Evolutionary conservation across 2,329 filamentous ascomycete species (phyloP).

Genomic region (Claviceps fusiformis): DNA sequence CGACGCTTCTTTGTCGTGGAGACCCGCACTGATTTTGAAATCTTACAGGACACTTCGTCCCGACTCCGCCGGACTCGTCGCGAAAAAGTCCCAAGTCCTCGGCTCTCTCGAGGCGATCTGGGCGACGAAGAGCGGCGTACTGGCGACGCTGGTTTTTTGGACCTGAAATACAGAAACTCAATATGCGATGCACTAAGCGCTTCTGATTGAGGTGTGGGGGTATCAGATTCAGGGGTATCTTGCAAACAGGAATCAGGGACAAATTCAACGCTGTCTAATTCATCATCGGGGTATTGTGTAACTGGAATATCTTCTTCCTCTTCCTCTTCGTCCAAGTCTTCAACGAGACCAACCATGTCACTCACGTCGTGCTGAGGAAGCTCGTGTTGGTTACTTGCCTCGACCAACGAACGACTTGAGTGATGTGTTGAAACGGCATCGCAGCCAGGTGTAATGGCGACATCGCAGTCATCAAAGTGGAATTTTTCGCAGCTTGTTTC

Average conservation of each 20-base stretch:
- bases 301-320: slow-evolving; percentile 22
- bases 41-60: slow-evolving; percentile 30
- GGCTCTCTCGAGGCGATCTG: slow-evolving; percentile 18
- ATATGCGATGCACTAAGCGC: slow-evolving; percentile 21
- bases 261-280: slow-evolving; percentile 17
- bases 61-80: slow-evolving; percentile 29
- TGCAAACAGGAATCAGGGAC: slow-evolving; percentile 10
- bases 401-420: slow-evolving; percentile 23
- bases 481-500: slow-evolving; percentile 30
- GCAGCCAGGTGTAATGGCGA: slow-evolving; percentile 29
- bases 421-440: slow-evolving; percentile 20
- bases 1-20: slow-evolving; percentile 24
- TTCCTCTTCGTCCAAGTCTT: slow-evolving; percentile 17
- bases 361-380: slow-evolving; percentile 17
- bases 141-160: slow-evolving; percentile 20
- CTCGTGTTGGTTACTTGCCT: slow-evolving; percentile 16
- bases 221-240: slow-evolving; percentile 28
- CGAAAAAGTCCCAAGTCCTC: slow-evolving; percentile 10
- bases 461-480: slow-evolving; percentile 31
- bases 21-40: slow-evolving; percentile 34
- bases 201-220: slow-evolving; percentile 29
- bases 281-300: slow-evolving; percentile 26
- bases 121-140: slow-evolving; percentile 21
- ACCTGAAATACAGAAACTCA: slow-evolving; percentile 20
- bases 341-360: slow-evolving; percentile 18